Evolutionary conservation across 2,329 filamentous ascomycete species (phyloP).

Genomic region (Trichoderma simmonsii): DNA sequence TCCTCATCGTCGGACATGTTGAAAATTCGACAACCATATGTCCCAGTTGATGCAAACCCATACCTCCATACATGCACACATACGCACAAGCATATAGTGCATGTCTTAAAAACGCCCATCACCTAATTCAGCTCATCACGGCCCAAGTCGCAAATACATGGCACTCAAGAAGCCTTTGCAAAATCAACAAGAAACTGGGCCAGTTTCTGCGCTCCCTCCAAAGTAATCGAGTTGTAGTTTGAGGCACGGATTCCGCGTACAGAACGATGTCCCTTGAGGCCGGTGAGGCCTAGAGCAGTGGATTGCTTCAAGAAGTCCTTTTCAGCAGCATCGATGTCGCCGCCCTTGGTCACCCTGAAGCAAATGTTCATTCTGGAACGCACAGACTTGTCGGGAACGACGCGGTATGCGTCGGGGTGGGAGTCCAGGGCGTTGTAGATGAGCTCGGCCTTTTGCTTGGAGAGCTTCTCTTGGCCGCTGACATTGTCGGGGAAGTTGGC

Average conservation of each 20-base stretch:
- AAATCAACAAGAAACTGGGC: conserved; percentile 59
- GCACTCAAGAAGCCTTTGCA: conserved; percentile 37
- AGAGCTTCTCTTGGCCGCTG: conserved; percentile 69
- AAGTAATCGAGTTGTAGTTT: conserved; percentile 83
- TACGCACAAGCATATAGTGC: neutral
- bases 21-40: neutral
- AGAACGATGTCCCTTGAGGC: conserved; percentile 80
- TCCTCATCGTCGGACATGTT: conserved; percentile 1
- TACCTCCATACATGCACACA: neutral
- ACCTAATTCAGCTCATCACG: neutral
- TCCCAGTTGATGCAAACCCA: neutral
- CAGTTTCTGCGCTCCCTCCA: conserved; percentile 65
- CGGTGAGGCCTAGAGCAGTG: conserved; percentile 65
- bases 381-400: conserved; percentile 71
- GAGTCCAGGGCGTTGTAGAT: conserved; percentile 78
- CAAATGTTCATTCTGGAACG: conserved; percentile 95
- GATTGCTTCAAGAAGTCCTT: conserved; percentile 66
- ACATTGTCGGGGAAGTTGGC: conserved; percentile 65
- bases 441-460: conserved; percentile 69
- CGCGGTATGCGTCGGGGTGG: conserved; percentile 66
- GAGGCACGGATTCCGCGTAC: conserved; percentile 82
- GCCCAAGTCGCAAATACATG: neutral
- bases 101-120: neutral
- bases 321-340: conserved; percentile 66
- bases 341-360: conserved; percentile 66